Evolutionary conservation across 352 stramenopile species (phyloP).

Genomic region (Pythium biforme): DNA sequence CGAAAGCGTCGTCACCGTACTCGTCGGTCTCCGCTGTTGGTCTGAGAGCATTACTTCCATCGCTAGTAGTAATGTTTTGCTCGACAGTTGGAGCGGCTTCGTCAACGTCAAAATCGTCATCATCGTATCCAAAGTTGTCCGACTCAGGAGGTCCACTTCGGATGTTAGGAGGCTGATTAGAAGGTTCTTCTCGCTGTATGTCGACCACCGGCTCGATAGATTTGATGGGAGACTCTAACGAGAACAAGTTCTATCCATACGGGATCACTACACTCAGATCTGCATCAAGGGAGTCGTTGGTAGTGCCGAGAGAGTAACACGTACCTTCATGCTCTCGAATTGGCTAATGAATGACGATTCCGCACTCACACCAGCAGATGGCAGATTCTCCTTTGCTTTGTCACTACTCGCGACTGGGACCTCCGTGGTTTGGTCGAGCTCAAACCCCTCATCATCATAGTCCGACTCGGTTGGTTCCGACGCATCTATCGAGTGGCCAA

Average conservation of each 20-base stretch:
- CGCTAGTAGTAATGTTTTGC: not conserved
- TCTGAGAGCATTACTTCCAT: not conserved
- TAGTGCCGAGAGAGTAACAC: not conserved
- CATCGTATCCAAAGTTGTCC: slow-evolving; percentile 66
- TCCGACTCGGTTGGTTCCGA: slow-evolving; percentile 27
- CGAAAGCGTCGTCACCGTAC: slow-evolving; percentile 51
- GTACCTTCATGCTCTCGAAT: slow-evolving; percentile 45
- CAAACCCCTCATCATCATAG: slow-evolving; percentile 63
- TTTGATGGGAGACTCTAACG: slow-evolving; percentile 26
- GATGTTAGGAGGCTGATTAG: not conserved
- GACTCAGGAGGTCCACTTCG: slow-evolving; percentile 12
- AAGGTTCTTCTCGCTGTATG: not conserved
- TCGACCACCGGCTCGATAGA: not conserved
- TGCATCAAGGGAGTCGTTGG: not conserved
- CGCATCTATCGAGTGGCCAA: slow-evolving; percentile 23
- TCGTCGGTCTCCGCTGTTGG: slow-evolving; percentile 1
- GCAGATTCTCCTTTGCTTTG: not conserved
- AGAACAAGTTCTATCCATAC: slow-evolving; percentile 23
- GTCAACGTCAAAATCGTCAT: slow-evolving; percentile 73
- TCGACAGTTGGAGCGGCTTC: not conserved
- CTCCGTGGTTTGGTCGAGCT: slow-evolving; percentile 53
- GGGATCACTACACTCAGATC: not conserved
- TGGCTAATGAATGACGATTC: slow-evolving; percentile 26
- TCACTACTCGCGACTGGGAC: not conserved
- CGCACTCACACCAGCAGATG: too few species aligned